Evolutionary conservation across 345 rosid species (phyloP).

Genomic region (Eutrema japonicum): DNA sequence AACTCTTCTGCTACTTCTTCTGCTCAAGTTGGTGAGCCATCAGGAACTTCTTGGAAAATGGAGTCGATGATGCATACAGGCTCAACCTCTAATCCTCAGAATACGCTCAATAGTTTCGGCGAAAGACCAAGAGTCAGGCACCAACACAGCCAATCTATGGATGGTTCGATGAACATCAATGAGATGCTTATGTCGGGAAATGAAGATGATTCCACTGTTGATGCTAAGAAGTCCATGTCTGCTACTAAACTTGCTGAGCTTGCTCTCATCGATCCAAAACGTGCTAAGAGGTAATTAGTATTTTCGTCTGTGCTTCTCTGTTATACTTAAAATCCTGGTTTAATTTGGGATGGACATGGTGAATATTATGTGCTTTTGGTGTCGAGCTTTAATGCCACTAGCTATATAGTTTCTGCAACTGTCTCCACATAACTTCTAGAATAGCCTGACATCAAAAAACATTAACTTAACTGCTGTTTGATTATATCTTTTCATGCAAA

Average conservation of each 20-base stretch:
- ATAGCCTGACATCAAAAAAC: not conserved
- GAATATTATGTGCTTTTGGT: slow-evolving; percentile 7
- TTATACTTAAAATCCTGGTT: not conserved
- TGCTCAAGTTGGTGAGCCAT: slow-evolving; percentile 66
- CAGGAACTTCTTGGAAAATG: slow-evolving; percentile 33
- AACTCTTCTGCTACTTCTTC: slow-evolving; percentile 71
- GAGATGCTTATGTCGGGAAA: slow-evolving; percentile 82
- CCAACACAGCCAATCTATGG: slow-evolving; percentile 93
- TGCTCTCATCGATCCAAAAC: slow-evolving; percentile 92
- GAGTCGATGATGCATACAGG: slow-evolving; percentile 28
- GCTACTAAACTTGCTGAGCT: slow-evolving; percentile 98
- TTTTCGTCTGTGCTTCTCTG: slow-evolving; percentile 3
- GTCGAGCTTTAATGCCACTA: not conserved
- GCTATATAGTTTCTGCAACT: not conserved
- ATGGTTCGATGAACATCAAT: slow-evolving; percentile 72
- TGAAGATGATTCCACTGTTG: slow-evolving; percentile 58
- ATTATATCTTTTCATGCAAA: not conserved
- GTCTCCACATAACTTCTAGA: not conserved
- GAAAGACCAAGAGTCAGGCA: slow-evolving; percentile 91
- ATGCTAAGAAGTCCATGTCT: slow-evolving; percentile 84
- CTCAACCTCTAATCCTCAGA: slow-evolving; percentile 39
- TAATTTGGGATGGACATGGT: not conserved
- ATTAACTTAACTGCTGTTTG: not conserved
- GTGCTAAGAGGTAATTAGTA: slow-evolving; percentile 79
- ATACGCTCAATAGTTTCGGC: slow-evolving; percentile 45